Conservation (phyloP, 108 stramenopile species). For the Cyclostephanos tholiformis region DNA sequence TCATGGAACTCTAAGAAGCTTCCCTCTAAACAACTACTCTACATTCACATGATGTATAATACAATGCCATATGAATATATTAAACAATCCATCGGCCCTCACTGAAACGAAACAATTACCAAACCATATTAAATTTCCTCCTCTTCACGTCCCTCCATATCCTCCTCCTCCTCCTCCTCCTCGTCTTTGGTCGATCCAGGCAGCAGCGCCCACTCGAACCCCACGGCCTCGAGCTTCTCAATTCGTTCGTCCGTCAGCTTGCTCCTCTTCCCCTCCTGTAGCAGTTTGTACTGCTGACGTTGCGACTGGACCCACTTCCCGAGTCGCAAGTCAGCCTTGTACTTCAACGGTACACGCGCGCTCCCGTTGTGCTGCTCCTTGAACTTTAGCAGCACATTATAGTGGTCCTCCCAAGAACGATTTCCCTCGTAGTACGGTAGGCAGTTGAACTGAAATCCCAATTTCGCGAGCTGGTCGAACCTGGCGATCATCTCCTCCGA, state of each 20-base stretch:
- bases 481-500: constrained; percentile 5
- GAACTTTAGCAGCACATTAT: constrained; percentile 42
- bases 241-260: constrained; percentile 11
- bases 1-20: no score
- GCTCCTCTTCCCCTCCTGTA: constrained; percentile 9
- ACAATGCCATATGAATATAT: no score
- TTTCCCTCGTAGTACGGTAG: constrained; percentile 8
- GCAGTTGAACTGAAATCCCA: constrained; percentile 26
- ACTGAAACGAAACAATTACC: no score
- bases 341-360: constrained; percentile 73
- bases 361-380: constrained; percentile 51
- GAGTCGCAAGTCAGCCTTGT: constrained; percentile 56
- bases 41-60: no score
- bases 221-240: constrained; percentile 9
- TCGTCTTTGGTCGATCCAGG: constrained; percentile 2
- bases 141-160: neutral
- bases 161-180: constrained; percentile 1
- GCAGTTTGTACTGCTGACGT: constrained; percentile 53
- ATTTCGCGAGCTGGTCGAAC: constrained; percentile 13
- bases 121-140: no score
- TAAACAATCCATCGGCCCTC: no score
- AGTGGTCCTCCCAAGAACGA: constrained; percentile 52
- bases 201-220: constrained; percentile 7
- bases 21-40: no score
- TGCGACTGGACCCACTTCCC: constrained; percentile 73